phyloP scores from a whole-genome alignment of 352 stramenopile species.

The Globisporangium middletonii region DNA sequence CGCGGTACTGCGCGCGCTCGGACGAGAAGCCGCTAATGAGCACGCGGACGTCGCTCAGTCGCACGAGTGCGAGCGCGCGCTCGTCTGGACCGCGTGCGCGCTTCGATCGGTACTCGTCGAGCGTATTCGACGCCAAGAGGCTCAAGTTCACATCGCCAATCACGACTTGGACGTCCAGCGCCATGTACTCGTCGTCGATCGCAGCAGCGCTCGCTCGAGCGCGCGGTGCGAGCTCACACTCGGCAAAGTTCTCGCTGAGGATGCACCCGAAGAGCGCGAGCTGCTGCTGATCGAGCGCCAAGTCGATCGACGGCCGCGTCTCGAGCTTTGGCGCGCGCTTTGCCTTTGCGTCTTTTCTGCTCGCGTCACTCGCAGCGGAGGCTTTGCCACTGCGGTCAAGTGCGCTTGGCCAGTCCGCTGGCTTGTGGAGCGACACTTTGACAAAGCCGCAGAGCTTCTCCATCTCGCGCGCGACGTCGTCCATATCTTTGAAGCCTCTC shows the following conservation, averaged over 20 bases:
- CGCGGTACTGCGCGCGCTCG: constrained; percentile 41
- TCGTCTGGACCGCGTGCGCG: constrained; percentile 13
- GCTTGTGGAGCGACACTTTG: constrained; percentile 25
- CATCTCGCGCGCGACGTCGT: constrained; percentile 42
- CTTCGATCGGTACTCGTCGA: constrained; percentile 8
- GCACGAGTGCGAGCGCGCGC: constrained; percentile 34
- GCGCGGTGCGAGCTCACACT: constrained; percentile 10
- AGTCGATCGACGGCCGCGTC: constrained; percentile 13
- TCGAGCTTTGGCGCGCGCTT: constrained; percentile 4
- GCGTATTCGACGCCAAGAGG: constrained; percentile 20
- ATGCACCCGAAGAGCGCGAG: constrained; percentile 59
- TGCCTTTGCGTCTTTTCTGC: neutral
- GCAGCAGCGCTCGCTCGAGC: neutral
- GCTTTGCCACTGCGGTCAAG: neutral
- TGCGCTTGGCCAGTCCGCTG: constrained; percentile 25
- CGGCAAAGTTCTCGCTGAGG: constrained; percentile 52
- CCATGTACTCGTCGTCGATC: constrained; percentile 34
- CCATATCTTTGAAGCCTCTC: constrained; percentile 26
- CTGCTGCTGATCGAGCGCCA: constrained; percentile 53
- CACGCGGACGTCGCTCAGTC: constrained; percentile 33
- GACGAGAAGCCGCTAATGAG: constrained; percentile 41
- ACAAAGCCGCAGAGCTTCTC: constrained; percentile 42
- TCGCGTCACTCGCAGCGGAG: neutral
- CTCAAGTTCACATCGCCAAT: constrained; percentile 40
- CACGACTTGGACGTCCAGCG: constrained; percentile 32